Percentiles rank a stretch among this genome's conserved stretches.
These are phyloP conservation scores for Macrolepiota albuminosa DNA, from an alignment of 768 basidiomycete genomes.

Conservation along the genomic window DNA sequence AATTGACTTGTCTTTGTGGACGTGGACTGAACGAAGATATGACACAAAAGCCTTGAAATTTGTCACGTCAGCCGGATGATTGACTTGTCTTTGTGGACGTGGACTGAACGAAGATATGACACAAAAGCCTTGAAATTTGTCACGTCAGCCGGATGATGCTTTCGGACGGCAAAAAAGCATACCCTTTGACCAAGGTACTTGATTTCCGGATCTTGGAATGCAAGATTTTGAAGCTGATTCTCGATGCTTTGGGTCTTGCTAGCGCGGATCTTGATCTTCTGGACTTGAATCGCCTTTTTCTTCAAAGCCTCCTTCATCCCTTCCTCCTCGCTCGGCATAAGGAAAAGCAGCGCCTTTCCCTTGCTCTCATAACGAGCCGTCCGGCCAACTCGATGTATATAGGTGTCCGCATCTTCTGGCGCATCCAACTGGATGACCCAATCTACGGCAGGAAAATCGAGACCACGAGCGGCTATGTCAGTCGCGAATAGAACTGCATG, in stretches of 20 bases:
- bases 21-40: constrained; percentile 86
- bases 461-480: constrained; percentile 91
- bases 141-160: background rate
- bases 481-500: constrained; percentile 91
- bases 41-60: constrained; percentile 82
- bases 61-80: constrained; percentile 27
- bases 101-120: constrained; percentile 88
- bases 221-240: constrained; percentile 87
- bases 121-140: constrained; percentile 71
- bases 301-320: constrained; percentile 75
- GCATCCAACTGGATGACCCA: constrained; percentile 97
- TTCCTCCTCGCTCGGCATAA: constrained; percentile 89
- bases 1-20: constrained; percentile 93
- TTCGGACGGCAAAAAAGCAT: constrained; percentile 21
- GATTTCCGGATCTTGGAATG: constrained; percentile 94
- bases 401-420: constrained; percentile 96
- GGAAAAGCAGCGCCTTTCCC: constrained; percentile 78
- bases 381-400: constrained; percentile 94
- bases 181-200: constrained; percentile 96
- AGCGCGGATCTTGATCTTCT: constrained; percentile 82
- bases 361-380: constrained; percentile 92
- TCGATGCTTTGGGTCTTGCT: constrained; percentile 84
- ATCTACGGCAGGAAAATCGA: constrained; percentile 95
- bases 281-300: constrained; percentile 65
- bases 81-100: constrained; percentile 91